Conservation (phyloP, 495 filamentous ascomycete genomes). For the Xylaria longipes region DNA sequence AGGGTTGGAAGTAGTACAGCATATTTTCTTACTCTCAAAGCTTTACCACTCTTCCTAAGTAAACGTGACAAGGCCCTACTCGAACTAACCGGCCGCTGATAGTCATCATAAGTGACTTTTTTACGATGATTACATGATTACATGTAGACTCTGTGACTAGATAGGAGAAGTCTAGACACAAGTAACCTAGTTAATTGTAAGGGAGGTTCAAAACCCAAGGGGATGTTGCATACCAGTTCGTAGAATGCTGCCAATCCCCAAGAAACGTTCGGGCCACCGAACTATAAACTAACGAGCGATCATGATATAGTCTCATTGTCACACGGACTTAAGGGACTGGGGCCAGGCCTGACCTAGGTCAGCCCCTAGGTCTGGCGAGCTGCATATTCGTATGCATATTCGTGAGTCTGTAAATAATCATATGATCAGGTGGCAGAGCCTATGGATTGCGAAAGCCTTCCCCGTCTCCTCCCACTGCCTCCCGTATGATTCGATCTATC, state of each 20-base stretch:
- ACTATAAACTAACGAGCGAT: background rate
- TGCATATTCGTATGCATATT: too few species aligned
- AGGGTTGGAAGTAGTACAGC: background rate
- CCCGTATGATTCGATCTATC: too few species aligned
- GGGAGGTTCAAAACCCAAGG: background rate
- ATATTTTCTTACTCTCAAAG: background rate
- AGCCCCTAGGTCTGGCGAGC: too few species aligned
- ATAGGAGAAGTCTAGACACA: background rate
- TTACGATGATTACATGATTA: background rate
- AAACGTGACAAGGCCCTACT: too few species aligned
- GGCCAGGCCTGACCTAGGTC: too few species aligned
- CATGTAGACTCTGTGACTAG: background rate
- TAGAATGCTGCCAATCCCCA: background rate
- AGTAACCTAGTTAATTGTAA: background rate
- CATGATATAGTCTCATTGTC: too few species aligned
- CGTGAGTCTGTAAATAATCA: too few species aligned
- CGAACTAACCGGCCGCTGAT: too few species aligned
- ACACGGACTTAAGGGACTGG: too few species aligned
- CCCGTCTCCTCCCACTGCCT: too few species aligned
- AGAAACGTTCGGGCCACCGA: background rate
- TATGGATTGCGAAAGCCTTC: too few species aligned
- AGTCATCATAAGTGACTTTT: background rate
- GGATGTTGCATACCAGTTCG: background rate
- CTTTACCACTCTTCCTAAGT: background rate
- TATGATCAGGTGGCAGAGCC: too few species aligned